Base-by-base conservation (phyloP, 805 yeast genomes). In the Saturnispora zaruensis region DNA sequence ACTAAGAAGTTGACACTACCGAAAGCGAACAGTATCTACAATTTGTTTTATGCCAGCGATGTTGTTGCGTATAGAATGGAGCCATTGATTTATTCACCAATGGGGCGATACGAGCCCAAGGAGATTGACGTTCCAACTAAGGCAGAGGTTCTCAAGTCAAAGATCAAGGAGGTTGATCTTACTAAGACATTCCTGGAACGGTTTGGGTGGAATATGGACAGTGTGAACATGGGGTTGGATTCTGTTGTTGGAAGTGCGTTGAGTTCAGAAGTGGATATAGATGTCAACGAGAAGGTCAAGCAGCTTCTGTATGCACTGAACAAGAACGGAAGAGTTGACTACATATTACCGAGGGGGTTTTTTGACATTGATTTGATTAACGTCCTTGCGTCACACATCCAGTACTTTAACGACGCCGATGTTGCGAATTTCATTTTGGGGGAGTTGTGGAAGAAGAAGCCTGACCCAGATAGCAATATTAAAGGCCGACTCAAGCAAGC, bases 1-100 rank as follows among this genome's bases (percentile, higher is more conserved):
- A 58, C 57, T 8, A 43, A 49, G 5, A 45, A 48, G 20, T 50
- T 58, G 3, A 64, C 69, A 7, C 65, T 75, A 3, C 88, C 93
- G 3, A 74, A 73, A 30, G 82, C 84, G 54, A 66, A 71, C 2
- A 84, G 85, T 58, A 64, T 85, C 41, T 93, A 84, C 68, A 91
- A 91, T 61, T 67, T 93, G 5, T 88, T 85, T 68, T 95, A 91
- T 57, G 87, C 91, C 0, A 83, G 95, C 55, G 99, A 91, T 61
- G 96, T 97, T 0, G 82, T 93, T 38, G 90, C 91, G 0, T 88
- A 90, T 59, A 71, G 98, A 49, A 67, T 90, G 51, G 99, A 91
- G 64, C 99, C 99, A 1, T 67, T 91, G 51, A 75, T 90, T 5
- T 66, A 71, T 52, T 70, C 74, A 20, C 66, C 61, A 52, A 71